A percentile compares a stretch with the other conserved stretches of the same genome.
These are phyloP conservation scores for Pleochaeta shiraiana DNA, from an alignment of 2,329 filamentous ascomycete species.

Conservation along the genomic window DNA sequence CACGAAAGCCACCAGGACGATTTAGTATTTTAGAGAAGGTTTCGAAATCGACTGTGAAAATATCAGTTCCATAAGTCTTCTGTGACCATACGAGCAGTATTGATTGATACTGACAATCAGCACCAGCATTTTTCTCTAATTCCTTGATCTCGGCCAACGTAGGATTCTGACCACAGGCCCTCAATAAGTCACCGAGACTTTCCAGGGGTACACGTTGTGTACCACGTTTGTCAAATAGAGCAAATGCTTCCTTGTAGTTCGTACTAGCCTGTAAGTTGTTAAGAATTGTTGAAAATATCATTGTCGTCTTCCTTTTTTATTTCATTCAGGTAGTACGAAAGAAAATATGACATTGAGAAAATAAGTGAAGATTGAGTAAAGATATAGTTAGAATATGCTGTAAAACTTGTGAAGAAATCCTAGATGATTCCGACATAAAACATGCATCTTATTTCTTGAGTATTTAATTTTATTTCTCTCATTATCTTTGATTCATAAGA, in stretches of 20 bases:
- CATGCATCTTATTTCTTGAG: no score
- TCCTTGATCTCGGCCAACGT: slow-evolving; percentile 84
- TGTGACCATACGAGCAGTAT: not conserved
- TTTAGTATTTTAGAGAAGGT: slow-evolving; percentile 94
- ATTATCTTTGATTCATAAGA: no score
- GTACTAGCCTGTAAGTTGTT: slow-evolving; percentile 40
- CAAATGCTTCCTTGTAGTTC: slow-evolving; percentile 99
- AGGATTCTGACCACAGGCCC: slow-evolving; percentile 95
- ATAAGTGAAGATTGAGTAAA: no score
- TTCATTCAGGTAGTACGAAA: no score
- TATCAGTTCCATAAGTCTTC: not conserved
- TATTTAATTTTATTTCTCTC: no score
- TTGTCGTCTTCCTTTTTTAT: not conserved
- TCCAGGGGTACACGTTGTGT: slow-evolving; percentile 77
- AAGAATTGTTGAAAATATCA: not conserved
- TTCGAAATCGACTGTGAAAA: slow-evolving; percentile 75
- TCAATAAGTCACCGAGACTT: slow-evolving; percentile 71
- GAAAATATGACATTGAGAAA: no score
- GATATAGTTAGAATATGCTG: no score
- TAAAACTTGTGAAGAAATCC: no score
- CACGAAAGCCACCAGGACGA: slow-evolving; percentile 92
- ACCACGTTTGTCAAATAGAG: slow-evolving; percentile 98
- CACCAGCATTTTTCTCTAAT: slow-evolving; percentile 71
- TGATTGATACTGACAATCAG: slow-evolving; percentile 52
- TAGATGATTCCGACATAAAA: no score